Percentiles rank a stretch among this genome's conserved stretches.
Evolutionary conservation across 352 stramenopile genomes (phyloP).

Genomic region (Phytopythium delawarense): DNA sequence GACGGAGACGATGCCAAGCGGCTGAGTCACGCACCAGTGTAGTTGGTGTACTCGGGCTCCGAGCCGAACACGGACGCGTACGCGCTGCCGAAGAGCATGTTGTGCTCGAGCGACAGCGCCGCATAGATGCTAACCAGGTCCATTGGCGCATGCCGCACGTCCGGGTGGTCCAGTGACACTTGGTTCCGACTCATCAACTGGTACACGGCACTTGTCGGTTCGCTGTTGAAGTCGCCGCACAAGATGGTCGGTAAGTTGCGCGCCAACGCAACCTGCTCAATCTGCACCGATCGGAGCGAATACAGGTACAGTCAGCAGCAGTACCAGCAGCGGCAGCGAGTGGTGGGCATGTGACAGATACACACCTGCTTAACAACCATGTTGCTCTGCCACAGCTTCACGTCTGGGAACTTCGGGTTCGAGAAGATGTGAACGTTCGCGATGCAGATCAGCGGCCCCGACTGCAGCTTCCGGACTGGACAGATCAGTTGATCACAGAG

Average conservation of each 20-base stretch:
- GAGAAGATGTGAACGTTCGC: constrained; percentile 98
- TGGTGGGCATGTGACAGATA: neutral
- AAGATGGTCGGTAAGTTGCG: constrained; percentile 93
- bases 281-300: constrained; percentile 21
- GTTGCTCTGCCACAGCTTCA: constrained; percentile 98
- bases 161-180: constrained; percentile 84
- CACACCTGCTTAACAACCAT: constrained; percentile 81
- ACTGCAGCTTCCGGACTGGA: constrained; percentile 34
- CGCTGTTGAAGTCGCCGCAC: constrained; percentile 99
- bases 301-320: neutral
- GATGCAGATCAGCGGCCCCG: constrained; percentile 88
- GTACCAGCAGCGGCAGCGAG: neutral
- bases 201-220: constrained; percentile 95
- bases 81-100: constrained; percentile 90
- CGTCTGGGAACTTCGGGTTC: constrained; percentile 98
- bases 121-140: constrained; percentile 72
- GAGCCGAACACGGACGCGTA: constrained; percentile 95
- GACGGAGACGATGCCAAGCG: neutral
- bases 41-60: constrained; percentile 98
- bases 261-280: constrained; percentile 63
- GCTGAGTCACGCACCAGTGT: constrained; percentile 72
- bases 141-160: constrained; percentile 79
- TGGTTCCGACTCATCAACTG: constrained; percentile 93
- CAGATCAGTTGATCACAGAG: neutral
- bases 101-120: constrained; percentile 88